Evolutionary conservation across 176 grass and related monocot species (phyloP), one percentile per base, ranked within the genome.

Genomic region (Aegilops longissima): DNA sequence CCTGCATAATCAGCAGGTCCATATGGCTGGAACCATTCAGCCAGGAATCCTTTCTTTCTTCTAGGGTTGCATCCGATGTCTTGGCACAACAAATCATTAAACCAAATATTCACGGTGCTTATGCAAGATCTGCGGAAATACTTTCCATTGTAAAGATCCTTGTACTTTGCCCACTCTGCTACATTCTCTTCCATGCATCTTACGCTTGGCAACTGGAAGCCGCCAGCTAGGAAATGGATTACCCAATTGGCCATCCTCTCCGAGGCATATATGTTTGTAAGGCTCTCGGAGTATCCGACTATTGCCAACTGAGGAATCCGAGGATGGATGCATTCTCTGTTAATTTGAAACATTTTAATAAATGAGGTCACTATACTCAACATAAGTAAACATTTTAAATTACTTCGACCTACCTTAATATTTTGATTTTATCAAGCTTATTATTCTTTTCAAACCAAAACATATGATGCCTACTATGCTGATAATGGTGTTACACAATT

Each of bases 191-290:
- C 97, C 97, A 99, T 96, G 70, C 78, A 73, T 93, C 69, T 88
- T 87, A 99, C 83, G 66, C 88, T 88, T 62, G 94, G 97, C 62
- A 94, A 80, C 12, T 72, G 12, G 80, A 96, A 94, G 27, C 80
- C 49, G 16, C 92, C 85, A 1, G 70, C 85, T 14, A 99, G 76
- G 35, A 96, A 96, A 85, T 94, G 86, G 12, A 83, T 63, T 31
- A 96, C 83, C 94, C 90, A 99, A 38, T 88, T 93, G 21, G 90
- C 81, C 85, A 95, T 94, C 67, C 92, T 90, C 61, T 96, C 94
- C 4, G 90, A 91, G 12, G 92, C 77, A 66, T 94, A 92, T 66
- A 94, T 63, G 62, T 94, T 79, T 4, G 87, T 80, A 59, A 96
- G 87, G 80, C 92, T 96, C 83, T 94, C 92, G 3, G 97, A 87